phyloP scores from a whole-genome alignment of 139 green algal species.

The Chlamydomonas applanata region DNA sequence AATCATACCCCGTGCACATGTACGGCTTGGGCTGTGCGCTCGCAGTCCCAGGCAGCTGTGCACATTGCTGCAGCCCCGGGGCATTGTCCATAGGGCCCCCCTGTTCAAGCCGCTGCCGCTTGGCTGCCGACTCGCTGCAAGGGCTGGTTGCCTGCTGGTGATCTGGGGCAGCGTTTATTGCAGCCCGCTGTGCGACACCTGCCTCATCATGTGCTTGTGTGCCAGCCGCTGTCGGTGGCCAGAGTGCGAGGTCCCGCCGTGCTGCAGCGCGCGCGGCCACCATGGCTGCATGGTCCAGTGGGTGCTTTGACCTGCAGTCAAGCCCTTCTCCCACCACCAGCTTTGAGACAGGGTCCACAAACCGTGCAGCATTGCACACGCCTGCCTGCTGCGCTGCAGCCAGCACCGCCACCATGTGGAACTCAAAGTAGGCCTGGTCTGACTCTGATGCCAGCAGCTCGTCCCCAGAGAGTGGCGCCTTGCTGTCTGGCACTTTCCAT shows the following conservation, averaged over 20 bases:
- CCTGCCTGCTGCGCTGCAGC: slow-evolving; percentile 11
- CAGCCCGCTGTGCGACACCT: background rate
- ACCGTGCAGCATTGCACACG: slow-evolving; percentile 58
- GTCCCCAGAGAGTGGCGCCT: slow-evolving; percentile 13
- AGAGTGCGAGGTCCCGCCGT: slow-evolving; percentile 55
- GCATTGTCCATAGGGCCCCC: background rate
- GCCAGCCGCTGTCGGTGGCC: slow-evolving; percentile 28
- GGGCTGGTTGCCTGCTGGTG: background rate
- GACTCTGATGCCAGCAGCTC: background rate
- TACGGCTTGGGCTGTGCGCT: slow-evolving; percentile 55
- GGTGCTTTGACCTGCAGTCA: slow-evolving; percentile 47
- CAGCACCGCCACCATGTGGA: slow-evolving; percentile 49
- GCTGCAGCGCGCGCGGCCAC: slow-evolving; percentile 62
- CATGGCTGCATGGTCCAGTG: slow-evolving; percentile 81
- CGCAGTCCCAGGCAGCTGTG: slow-evolving; percentile 1
- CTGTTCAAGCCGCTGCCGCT: slow-evolving; percentile 17
- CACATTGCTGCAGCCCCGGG: background rate
- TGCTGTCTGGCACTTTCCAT: slow-evolving; percentile 56
- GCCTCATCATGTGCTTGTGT: slow-evolving; percentile 1
- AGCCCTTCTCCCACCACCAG: slow-evolving; percentile 34
- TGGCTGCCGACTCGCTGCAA: background rate
- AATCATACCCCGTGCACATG: slow-evolving; percentile 92
- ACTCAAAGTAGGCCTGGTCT: slow-evolving; percentile 40
- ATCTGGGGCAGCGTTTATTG: background rate
- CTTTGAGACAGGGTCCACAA: slow-evolving; percentile 55